Evolutionary conservation across 192 early-diverging fungal genomes (phyloP).

Genomic region (Coemansia sp.): DNA sequence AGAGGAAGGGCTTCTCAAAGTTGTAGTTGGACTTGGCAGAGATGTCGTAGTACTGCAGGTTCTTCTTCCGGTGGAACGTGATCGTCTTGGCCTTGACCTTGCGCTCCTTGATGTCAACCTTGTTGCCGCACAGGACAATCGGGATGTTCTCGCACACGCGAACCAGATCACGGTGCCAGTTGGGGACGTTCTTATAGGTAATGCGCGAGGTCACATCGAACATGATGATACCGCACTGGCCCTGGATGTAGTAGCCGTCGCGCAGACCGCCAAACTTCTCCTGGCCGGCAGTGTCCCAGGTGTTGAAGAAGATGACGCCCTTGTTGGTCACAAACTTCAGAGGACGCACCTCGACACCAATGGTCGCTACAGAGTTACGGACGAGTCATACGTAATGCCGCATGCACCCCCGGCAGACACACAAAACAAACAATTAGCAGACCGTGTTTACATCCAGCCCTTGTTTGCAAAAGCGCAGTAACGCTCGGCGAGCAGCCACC

Average conservation of each 20-base stretch:
- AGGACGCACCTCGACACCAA: constrained; percentile 99
- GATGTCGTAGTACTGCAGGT: constrained; percentile 99
- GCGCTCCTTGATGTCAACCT: constrained; percentile 99
- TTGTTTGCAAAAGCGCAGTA: constrained; percentile 8
- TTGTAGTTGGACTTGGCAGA: constrained; percentile 99
- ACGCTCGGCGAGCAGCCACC: constrained; percentile 1
- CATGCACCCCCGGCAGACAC: constrained; percentile 3
- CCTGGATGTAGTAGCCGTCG: constrained; percentile 99
- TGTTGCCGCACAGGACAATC: constrained; percentile 99
- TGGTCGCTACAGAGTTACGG: constrained; percentile 64
- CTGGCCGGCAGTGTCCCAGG: constrained; percentile 99
- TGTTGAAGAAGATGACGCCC: constrained; percentile 95
- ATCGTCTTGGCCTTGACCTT: constrained; percentile 99
- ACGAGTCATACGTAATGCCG: constrained; percentile 24
- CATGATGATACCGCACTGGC: constrained; percentile 99
- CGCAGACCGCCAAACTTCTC: constrained; percentile 99
- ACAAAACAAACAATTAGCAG: constrained; percentile 7
- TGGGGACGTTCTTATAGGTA: constrained; percentile 99
- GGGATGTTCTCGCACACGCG: constrained; percentile 99
- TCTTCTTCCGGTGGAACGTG: constrained; percentile 99
- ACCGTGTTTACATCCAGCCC: constrained; percentile 3
- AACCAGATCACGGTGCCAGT: constrained; percentile 99
- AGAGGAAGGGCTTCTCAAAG: constrained; percentile 99
- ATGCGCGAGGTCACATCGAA: constrained; percentile 99
- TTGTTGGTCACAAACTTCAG: constrained; percentile 97